These are phyloP conservation scores for Pichia gijzeniarum DNA, from an alignment of 805 yeast species.

Conservation along the genomic window DNA sequence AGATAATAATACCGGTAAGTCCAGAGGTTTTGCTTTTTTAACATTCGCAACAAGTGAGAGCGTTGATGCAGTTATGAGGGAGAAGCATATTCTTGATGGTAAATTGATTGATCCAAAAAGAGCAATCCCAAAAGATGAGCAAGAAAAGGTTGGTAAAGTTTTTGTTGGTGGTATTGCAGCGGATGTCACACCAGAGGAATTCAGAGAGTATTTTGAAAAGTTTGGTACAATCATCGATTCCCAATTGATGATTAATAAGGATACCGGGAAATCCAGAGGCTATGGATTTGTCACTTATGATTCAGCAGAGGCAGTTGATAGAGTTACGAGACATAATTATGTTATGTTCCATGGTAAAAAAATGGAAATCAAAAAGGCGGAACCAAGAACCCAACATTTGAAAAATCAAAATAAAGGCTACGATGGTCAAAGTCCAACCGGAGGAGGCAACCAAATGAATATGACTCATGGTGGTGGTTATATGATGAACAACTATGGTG, in stretches of 20 bases:
- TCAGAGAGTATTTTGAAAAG: constrained; percentile 76
- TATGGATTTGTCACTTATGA: constrained; percentile 96
- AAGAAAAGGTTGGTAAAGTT: constrained; percentile 92
- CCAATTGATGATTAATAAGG: constrained; percentile 94
- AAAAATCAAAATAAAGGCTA: constrained; percentile 6
- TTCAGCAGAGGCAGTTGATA: constrained; percentile 88
- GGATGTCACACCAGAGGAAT: constrained; percentile 86
- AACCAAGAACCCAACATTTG: constrained; percentile 64
- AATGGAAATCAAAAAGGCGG: constrained; percentile 80
- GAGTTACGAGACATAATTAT: constrained; percentile 75
- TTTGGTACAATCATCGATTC: constrained; percentile 93
- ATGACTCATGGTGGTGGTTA: constrained; percentile 22
- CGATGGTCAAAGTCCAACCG: constrained; percentile 20
- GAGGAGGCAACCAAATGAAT: constrained; percentile 17
- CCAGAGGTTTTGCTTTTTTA: constrained; percentile 92
- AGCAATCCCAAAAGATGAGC: constrained; percentile 96
- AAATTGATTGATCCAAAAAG: constrained; percentile 96
- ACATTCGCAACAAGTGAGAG: constrained; percentile 77
- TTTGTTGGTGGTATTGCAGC: constrained; percentile 97
- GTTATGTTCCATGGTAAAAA: constrained; percentile 79
- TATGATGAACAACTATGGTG: constrained; percentile 29
- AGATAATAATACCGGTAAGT: constrained; percentile 77
- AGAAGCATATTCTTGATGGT: constrained; percentile 88
- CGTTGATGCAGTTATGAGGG: constrained; percentile 79
- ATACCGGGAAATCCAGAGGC: constrained; percentile 94